A percentile compares a stretch with the other conserved stretches of the same genome.
Conservation (phyloP, 228 moss, liverwort and hornwort genomes). For the Sphagnum magellanicum region DNA sequence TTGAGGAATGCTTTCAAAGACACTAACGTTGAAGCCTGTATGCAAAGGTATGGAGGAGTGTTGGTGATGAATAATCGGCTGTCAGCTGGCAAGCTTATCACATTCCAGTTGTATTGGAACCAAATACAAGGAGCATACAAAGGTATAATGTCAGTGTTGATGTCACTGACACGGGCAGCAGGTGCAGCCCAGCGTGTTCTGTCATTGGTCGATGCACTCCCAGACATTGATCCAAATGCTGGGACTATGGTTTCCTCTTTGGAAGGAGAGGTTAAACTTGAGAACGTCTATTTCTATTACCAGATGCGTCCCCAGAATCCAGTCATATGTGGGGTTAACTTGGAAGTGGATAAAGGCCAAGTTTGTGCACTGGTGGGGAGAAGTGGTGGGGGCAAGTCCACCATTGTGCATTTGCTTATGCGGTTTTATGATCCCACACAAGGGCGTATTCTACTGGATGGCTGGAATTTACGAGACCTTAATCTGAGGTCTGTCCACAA, state of each 20-base stretch:
- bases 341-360: slow-evolving; percentile 71
- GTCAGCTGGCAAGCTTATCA: slow-evolving; percentile 94
- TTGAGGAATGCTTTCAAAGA: no score
- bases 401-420: slow-evolving; percentile 98
- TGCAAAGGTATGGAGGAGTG: slow-evolving; percentile 72
- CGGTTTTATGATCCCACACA: slow-evolving; percentile 85
- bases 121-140: slow-evolving; percentile 93
- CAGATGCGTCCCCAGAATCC: slow-evolving; percentile 97
- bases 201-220: slow-evolving; percentile 91
- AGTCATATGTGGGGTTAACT: slow-evolving; percentile 70
- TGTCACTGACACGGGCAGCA: slow-evolving; percentile 96
- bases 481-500: slow-evolving; percentile 92
- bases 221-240: slow-evolving; percentile 91
- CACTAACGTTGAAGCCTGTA: no score
- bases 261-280: slow-evolving; percentile 85
- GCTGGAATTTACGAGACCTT: slow-evolving; percentile 80
- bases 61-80: slow-evolving; percentile 87
- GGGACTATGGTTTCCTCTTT: slow-evolving; percentile 69
- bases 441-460: slow-evolving; percentile 78
- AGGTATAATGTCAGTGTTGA: slow-evolving; percentile 95
- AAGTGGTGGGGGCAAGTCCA: slow-evolving; percentile 97
- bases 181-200: slow-evolving; percentile 99
- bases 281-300: slow-evolving; percentile 70
- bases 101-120: slow-evolving; percentile 96
- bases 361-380: slow-evolving; percentile 96